Conservation (phyloP, 164 flowering plant genomes). For the Sextonia rubra region DNA sequence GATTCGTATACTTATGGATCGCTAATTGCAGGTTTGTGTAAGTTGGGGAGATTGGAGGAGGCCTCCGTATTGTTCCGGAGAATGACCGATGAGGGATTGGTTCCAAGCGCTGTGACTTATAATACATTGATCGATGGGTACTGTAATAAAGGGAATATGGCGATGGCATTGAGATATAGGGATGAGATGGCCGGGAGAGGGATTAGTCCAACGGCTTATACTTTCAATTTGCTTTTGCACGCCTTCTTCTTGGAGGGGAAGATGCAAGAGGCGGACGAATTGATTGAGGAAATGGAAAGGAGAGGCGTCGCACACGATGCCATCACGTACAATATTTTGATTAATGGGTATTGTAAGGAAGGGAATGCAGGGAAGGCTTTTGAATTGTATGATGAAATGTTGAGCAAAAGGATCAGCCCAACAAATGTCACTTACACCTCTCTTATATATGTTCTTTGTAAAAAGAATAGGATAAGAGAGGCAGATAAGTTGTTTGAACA, state of each 20-base stretch:
- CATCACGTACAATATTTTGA: conserved; percentile 74
- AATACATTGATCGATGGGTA: conserved; percentile 68
- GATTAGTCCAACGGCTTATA: conserved; percentile 49
- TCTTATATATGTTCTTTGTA: conserved; percentile 61
- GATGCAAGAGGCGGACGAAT: conserved; percentile 38
- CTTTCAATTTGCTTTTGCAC: conserved; percentile 72
- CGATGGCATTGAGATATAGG: conserved; percentile 46
- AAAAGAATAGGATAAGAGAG: conserved; percentile 49
- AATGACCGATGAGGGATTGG: conserved; percentile 51
- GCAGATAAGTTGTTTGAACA: conserved; percentile 66
- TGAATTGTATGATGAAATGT: conserved; percentile 59
- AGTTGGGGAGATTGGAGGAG: conserved; percentile 52
- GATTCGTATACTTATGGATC: conserved; percentile 62
- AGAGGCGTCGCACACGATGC: conserved; percentile 45
- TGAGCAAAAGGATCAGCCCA: conserved; percentile 49
- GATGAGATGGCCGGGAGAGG: conserved; percentile 69
- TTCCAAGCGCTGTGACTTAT: conserved; percentile 54
- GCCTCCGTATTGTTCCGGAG: conserved; percentile 44
- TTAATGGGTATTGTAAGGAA: conserved; percentile 68
- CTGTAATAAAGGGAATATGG: conserved; percentile 60
- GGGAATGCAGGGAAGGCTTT: conserved; percentile 63
- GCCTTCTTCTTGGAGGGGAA: conserved; percentile 58
- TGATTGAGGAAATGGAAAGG: conserved; percentile 62
- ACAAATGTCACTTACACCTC: conserved; percentile 66
- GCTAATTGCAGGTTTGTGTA: conserved; percentile 60